These are phyloP conservation scores for Boletus subcaerulescens DNA, from an alignment of 768 basidiomycete genomes.

Conservation along the genomic window DNA sequence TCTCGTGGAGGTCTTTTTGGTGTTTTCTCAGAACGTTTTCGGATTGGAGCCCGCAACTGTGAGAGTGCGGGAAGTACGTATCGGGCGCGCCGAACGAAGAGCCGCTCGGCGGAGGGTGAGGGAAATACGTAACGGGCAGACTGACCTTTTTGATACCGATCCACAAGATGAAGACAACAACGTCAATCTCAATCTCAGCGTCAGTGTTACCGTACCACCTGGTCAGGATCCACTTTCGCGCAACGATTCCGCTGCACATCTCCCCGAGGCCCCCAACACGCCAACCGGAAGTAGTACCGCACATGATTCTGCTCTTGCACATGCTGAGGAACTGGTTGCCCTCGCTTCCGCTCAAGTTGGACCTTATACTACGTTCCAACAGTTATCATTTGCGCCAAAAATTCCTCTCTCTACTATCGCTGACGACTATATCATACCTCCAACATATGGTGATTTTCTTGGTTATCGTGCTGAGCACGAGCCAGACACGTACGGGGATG, in stretches of 20 bases:
- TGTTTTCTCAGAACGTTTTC: slow-evolving; percentile 90
- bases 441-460: slow-evolving; percentile 79
- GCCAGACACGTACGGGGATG: slow-evolving; percentile 45
- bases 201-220: slow-evolving; percentile 56
- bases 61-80: slow-evolving; percentile 89
- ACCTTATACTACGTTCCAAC: slow-evolving; percentile 90
- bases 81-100: slow-evolving; percentile 82
- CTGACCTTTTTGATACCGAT: slow-evolving; percentile 43
- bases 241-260: slow-evolving; percentile 27
- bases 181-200: slow-evolving; percentile 49
- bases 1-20: slow-evolving; percentile 86
- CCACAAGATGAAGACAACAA: slow-evolving; percentile 55
- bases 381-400: slow-evolving; percentile 78
- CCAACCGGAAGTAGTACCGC: slow-evolving; percentile 30
- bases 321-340: slow-evolving; percentile 64
- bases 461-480: slow-evolving; percentile 66
- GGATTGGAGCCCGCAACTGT: slow-evolving; percentile 92
- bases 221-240: slow-evolving; percentile 33
- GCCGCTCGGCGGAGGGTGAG: slow-evolving; percentile 80
- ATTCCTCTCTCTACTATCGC: slow-evolving; percentile 88
- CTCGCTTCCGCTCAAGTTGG: slow-evolving; percentile 71
- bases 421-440: slow-evolving; percentile 89
- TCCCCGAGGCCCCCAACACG: slow-evolving; percentile 21
- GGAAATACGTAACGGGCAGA: slow-evolving; percentile 54
- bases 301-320: slow-evolving; percentile 38